phyloP scores from a whole-genome alignment of 352 stramenopile species.

The Pythium inflatum region DNA sequence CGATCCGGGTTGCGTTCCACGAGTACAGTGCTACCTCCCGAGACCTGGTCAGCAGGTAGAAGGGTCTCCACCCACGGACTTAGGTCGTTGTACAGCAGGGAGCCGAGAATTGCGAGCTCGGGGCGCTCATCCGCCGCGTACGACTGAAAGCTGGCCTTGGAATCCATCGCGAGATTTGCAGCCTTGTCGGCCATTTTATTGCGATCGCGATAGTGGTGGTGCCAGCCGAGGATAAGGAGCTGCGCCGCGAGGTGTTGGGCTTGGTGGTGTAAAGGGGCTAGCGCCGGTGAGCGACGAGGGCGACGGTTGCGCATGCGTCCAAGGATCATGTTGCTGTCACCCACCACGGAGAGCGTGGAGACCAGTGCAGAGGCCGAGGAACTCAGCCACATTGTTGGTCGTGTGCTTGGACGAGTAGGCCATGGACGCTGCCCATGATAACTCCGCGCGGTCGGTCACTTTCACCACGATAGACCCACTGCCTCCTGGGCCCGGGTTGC shows the following conservation, averaged over 20 bases:
- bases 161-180: conserved; percentile 16
- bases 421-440: conserved; percentile 11
- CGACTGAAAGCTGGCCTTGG: conserved; percentile 1
- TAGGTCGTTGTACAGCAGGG: background rate
- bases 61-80: background rate
- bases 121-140: background rate
- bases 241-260: no score
- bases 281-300: background rate
- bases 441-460: background rate
- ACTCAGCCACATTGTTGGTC: conserved; percentile 21
- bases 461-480: background rate
- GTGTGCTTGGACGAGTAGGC: background rate
- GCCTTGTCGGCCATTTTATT: conserved; percentile 25
- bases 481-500: conserved; percentile 7
- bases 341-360: conserved; percentile 4
- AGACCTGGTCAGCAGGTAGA: background rate
- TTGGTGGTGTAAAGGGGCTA: background rate
- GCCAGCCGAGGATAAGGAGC: background rate
- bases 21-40: no score
- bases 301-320: background rate
- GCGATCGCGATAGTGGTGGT: conserved; percentile 18
- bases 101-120: background rate
- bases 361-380: conserved; percentile 1
- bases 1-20: no score
- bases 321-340: conserved; percentile 23